phyloP scores from a whole-genome alignment of 306 rosid species.

The Hippophae tibetana region DNA sequence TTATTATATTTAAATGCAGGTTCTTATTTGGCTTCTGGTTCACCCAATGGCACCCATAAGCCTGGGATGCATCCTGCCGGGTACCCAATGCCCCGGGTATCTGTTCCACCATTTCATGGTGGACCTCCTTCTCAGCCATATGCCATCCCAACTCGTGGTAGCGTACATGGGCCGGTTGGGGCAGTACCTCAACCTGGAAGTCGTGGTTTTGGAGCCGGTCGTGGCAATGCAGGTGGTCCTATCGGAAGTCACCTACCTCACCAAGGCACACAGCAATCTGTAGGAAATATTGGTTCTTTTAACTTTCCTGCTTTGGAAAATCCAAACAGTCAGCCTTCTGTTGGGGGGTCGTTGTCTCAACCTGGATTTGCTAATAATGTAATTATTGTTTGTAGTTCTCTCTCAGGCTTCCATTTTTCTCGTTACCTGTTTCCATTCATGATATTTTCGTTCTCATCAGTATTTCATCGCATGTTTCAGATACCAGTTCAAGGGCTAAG shows the following conservation, averaged over 20 bases:
- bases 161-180: conserved; percentile 96
- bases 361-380: conserved; percentile 97
- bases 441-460: neutral
- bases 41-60: conserved; percentile 85
- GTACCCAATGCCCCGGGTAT: conserved; percentile 81
- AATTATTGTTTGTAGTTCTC: conserved; percentile 7
- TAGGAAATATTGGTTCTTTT: conserved; percentile 74
- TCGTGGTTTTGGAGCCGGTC: conserved; percentile 88
- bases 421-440: neutral
- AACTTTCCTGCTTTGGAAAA: conserved; percentile 78
- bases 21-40: conserved; percentile 71
- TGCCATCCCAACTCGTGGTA: conserved; percentile 96
- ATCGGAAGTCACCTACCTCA: conserved; percentile 78
- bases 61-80: conserved; percentile 88
- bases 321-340: conserved; percentile 95
- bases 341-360: conserved; percentile 88
- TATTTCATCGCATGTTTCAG: conserved; percentile 30
- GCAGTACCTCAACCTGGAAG: conserved; percentile 93
- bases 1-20: conserved; percentile 37
- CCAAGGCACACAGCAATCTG: conserved; percentile 72
- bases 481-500: conserved; percentile 76
- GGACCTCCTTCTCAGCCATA: conserved; percentile 98
- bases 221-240: conserved; percentile 73
- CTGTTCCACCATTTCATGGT: conserved; percentile 72
- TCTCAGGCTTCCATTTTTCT: neutral